Evolutionary conservation across 768 basidiomycete species (phyloP).

Genomic region (Boletus sensibilis): DNA sequence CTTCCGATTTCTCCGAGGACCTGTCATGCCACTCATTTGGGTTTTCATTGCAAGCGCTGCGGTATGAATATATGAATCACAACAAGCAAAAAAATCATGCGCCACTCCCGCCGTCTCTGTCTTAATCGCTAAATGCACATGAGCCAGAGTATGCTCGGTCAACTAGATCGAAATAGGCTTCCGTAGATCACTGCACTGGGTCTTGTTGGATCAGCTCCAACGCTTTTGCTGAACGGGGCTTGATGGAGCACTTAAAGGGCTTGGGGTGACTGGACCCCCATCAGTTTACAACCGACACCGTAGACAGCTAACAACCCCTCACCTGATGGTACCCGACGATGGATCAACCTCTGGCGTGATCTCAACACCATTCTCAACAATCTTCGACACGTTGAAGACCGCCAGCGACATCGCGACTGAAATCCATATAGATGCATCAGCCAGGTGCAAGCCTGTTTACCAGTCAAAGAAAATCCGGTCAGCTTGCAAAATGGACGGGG

Average conservation of each 20-base stretch:
- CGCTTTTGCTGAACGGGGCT: conserved; percentile 59
- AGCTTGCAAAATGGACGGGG: conserved; percentile 26
- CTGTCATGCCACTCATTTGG: neutral
- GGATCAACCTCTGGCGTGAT: conserved; percentile 55
- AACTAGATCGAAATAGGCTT: neutral
- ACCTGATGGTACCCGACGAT: conserved; percentile 67
- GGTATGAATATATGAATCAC: neutral
- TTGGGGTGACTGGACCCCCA: conserved; percentile 48
- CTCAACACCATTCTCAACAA: conserved; percentile 44
- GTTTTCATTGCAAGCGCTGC: neutral
- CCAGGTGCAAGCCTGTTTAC: conserved; percentile 47
- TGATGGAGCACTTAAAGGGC: conserved; percentile 59
- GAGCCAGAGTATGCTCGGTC: neutral
- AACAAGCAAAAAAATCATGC: neutral
- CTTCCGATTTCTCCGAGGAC: conserved; percentile 4
- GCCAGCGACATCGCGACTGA: conserved; percentile 45
- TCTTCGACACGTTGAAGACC: conserved; percentile 47
- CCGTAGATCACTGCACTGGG: conserved; percentile 23
- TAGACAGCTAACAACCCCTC: neutral
- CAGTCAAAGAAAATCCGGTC: neutral
- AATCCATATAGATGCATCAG: conserved; percentile 50
- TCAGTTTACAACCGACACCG: neutral
- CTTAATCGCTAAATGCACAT: neutral
- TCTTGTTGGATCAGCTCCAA: conserved; percentile 52
- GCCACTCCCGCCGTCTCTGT: neutral